Base-by-base conservation (phyloP, 2,329 filamentous ascomycete genomes). In the Hortaea werneckii region DNA sequence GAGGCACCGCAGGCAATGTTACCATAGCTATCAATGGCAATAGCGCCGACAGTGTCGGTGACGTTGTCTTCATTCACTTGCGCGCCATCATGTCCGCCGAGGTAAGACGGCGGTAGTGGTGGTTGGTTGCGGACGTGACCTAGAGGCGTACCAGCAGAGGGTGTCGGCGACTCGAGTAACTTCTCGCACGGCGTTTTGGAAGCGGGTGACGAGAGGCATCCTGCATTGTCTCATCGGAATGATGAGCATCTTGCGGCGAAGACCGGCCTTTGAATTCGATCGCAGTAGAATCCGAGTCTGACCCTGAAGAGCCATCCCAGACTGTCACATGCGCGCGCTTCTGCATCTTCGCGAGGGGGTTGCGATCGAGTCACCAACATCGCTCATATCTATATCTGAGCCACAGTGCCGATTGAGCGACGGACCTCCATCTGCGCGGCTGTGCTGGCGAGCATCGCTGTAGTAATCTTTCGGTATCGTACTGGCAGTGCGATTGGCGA, bases 1-100 rank as follows among this genome's bases (percentile, higher is more conserved):
- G 92, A 98, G 1, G 92, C 95, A 11, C 85, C 92, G 4, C 90
- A 92, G 4, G 94, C 90, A 60, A 98, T 95, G 48, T 84, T 83
- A 11, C 92, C 92, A 55, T 76, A 78, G 42, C 77, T 76, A 59
- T 98, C 92, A 52, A 98, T 82, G 8, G 88, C 92, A 60, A 98
- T 95, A 28, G 89, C 92, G 39, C 94, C 92, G 48, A 98, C 88
- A 9, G 92, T 98, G 69, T 98, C 92, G 2, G 84, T 94, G 56
- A 98, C 75, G 58, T 84, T 76, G 50, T 87, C 80, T 20, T 71
- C 64, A n/a, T 41, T 39, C 30, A n/a, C n/a, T 9, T 42, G 49
- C 34, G 20, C 28, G 8, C 12, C 20, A 27, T 13, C 46, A 30
- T 32, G 45, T 9, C 20, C 40, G 28, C 10, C 10, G 8, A 39